Percentiles rank a stretch among this genome's conserved stretches.
phyloP scores from a whole-genome alignment of 2,329 filamentous ascomycete genomes.

The Xylariales sp. region DNA sequence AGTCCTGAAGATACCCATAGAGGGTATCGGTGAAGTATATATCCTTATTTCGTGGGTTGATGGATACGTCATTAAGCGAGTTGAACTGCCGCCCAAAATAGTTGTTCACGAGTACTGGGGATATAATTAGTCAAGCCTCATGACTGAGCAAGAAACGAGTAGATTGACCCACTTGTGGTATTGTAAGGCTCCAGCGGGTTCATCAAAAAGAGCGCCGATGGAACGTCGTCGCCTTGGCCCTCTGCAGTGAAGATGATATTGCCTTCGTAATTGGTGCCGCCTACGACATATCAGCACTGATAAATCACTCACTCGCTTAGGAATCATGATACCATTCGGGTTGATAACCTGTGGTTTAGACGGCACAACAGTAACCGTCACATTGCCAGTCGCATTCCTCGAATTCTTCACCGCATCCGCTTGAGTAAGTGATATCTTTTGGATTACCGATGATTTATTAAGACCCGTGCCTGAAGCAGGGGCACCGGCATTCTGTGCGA shows the following conservation, averaged over 20 bases:
- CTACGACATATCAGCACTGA: slow-evolving; percentile 22
- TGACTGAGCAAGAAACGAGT: too few relatives aligned
- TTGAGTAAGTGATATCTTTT: slow-evolving; percentile 43
- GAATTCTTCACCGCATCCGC: slow-evolving; percentile 33
- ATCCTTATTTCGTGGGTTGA: slow-evolving; percentile 49
- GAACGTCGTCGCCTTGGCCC: slow-evolving; percentile 39
- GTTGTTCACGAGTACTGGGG: slow-evolving; percentile 48
- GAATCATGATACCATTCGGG: slow-evolving; percentile 38
- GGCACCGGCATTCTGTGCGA: slow-evolving; percentile 47
- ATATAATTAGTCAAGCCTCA: not conserved
- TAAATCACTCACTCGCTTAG: too few relatives aligned
- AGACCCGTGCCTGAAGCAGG: slow-evolving; percentile 42
- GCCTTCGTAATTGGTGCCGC: slow-evolving; percentile 45
- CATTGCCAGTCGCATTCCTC: slow-evolving; percentile 33
- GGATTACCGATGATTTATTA: slow-evolving; percentile 45
- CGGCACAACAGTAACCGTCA: slow-evolving; percentile 37
- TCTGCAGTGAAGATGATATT: slow-evolving; percentile 46
- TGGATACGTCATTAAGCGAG: slow-evolving; percentile 53
- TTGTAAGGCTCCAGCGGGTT: slow-evolving; percentile 44
- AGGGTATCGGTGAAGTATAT: slow-evolving; percentile 62
- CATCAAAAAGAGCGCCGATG: slow-evolving; percentile 37
- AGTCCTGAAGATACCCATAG: slow-evolving; percentile 54
- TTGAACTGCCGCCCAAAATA: slow-evolving; percentile 57
- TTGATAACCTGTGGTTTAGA: slow-evolving; percentile 42
- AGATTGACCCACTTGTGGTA: slow-evolving; percentile 37